These are phyloP conservation scores for Infundibulicybe gibba DNA, from an alignment of 768 basidiomycete genomes.

Conservation along the genomic window DNA sequence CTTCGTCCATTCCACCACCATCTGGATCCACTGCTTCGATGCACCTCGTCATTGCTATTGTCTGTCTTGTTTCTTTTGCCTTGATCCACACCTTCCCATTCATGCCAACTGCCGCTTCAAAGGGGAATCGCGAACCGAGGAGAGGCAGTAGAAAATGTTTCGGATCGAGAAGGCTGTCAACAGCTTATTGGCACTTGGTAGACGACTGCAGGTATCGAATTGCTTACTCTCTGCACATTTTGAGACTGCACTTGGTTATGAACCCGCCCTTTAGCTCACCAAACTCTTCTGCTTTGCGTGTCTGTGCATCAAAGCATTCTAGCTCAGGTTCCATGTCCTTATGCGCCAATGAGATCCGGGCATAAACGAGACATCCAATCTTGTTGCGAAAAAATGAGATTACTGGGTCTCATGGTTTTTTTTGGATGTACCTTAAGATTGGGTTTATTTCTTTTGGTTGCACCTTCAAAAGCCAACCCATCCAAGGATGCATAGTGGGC, in stretches of 20 bases:
- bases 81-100: constrained; percentile 94
- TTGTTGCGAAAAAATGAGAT: constrained; percentile 21
- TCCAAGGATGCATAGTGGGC: constrained; percentile 86
- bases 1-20: constrained; percentile 58
- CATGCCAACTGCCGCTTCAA: constrained; percentile 85
- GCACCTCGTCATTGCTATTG: constrained; percentile 72
- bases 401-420: not conserved
- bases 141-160: constrained; percentile 80
- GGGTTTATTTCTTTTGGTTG: constrained; percentile 91
- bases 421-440: constrained; percentile 71
- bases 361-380: constrained; percentile 91
- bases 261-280: constrained; percentile 93
- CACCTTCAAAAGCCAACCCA: constrained; percentile 92
- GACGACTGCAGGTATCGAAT: not conserved
- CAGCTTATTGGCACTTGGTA: not conserved
- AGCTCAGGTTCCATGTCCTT: constrained; percentile 99
- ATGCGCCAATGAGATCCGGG: constrained; percentile 88
- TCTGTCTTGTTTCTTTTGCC: constrained; percentile 67
- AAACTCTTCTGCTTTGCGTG: constrained; percentile 88
- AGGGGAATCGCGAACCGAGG: constrained; percentile 76
- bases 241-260: constrained; percentile 74
- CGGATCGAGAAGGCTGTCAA: constrained; percentile 67
- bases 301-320: constrained; percentile 93
- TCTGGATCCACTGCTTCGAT: constrained; percentile 82
- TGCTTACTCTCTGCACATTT: constrained; percentile 81